Evolutionary conservation across 208 protist genomes (phyloP), one percentile per base, ranked within the genome.

Genomic region (Vickermania ingenoplastis): DNA sequence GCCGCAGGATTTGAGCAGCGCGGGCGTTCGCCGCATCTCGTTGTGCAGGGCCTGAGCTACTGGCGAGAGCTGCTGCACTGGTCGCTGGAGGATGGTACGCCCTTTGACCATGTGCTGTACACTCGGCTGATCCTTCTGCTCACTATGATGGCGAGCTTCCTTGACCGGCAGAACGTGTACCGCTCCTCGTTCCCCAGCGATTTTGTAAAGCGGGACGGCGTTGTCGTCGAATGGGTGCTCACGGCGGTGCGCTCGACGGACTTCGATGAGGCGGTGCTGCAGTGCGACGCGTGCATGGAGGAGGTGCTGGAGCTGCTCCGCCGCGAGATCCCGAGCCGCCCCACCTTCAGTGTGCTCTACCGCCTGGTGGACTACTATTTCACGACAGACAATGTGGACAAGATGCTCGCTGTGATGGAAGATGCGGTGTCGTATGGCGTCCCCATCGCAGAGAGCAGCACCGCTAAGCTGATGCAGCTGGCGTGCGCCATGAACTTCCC

Each of bases 321-420:
- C 1, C 61, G 83, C 7, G 74, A 89, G 57, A 79, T 92, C 14
- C 84, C 84, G 2, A 83, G 77, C 0, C 67, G 84, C 7, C 85
- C 84, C 13, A 82, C 76, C 50, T 95, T 95, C 65, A 88, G 81
- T 52, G 62, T 95, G 24, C 74, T 88, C 63, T 92, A 84, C 66
- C 84, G 88, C 54, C 73, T 95, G 49, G 80, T 86, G 21, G 88
- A 95, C 63, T 95, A 95, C 74, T 95, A 92, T 76, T 95, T 95
- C 59, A 81, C 88, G 53, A 86, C 85, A 21, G 88, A 95, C 60
- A 95, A 95, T 70, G 73, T 92, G 29, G 78, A 92, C 36, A 95
- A 95, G 75, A 84, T 95, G 79, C 73, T 95, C 23, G 85, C 88
- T 3, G 79, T 85, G 13, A 92, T 92, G 84, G 88, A 95, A 73